phyloP scores from a whole-genome alignment of 495 filamentous ascomycete genomes.

The Lasiosphaeris hirsuta region DNA sequence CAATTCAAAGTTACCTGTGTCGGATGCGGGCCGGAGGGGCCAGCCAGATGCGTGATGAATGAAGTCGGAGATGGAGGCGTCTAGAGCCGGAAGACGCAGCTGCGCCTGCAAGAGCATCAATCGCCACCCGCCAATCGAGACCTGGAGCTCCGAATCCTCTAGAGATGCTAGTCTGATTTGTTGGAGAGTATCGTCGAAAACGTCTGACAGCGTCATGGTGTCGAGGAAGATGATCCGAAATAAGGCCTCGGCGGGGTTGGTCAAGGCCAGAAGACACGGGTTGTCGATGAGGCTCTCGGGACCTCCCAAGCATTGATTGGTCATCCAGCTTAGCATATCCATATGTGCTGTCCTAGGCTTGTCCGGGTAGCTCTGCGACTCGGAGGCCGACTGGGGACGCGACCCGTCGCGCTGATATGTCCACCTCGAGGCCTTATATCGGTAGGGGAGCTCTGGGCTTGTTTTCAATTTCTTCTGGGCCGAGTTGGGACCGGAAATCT shows the following conservation, averaged over 20 bases:
- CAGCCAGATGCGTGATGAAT: background rate
- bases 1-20: no score
- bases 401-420: background rate
- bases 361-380: background rate
- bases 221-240: slow-evolving; percentile 2
- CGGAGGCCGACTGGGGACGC: background rate
- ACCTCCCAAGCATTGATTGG: background rate
- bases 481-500: background rate
- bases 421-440: background rate
- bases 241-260: background rate
- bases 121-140: background rate
- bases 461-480: background rate
- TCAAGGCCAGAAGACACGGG: background rate
- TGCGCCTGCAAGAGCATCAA: background rate
- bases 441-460: background rate
- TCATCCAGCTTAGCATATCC: slow-evolving; percentile 2
- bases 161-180: background rate
- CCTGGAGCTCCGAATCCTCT: background rate
- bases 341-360: background rate
- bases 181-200: background rate
- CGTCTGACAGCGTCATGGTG: background rate
- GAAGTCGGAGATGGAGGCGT: background rate
- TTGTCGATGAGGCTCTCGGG: background rate
- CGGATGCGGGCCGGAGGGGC: background rate
- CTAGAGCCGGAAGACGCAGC: background rate